Conservation (phyloP, 441 rosid species). For the Gossypium schwendimanii region DNA sequence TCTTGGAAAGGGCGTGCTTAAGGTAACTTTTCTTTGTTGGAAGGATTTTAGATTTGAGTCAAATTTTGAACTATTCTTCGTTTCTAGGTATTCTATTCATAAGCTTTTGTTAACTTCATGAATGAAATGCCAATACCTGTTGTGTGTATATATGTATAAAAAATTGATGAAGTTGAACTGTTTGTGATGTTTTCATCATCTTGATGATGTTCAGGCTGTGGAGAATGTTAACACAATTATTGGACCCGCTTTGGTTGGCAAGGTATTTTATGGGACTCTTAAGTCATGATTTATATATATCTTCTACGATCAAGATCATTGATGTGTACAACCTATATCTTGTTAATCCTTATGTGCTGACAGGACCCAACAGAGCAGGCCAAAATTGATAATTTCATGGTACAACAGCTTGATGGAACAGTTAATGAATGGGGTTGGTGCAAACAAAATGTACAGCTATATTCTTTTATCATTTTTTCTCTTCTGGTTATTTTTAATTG, state of each 20-base stretch:
- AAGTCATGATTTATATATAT: neutral
- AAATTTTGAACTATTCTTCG: neutral
- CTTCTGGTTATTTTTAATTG: neutral
- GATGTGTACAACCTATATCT: neutral
- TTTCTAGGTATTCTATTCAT: neutral
- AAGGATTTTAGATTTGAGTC: neutral
- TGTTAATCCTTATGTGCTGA: neutral
- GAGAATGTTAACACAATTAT: slow-evolving; percentile 31
- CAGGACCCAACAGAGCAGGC: slow-evolving; percentile 38
- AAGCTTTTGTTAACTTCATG: neutral
- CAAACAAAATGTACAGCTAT: slow-evolving; percentile 34
- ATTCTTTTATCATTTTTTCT: neutral
- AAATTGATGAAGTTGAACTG: neutral
- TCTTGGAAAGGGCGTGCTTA: slow-evolving; percentile 43
- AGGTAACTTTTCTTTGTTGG: slow-evolving; percentile 20
- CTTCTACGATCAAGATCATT: neutral
- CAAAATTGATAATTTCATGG: slow-evolving; percentile 36
- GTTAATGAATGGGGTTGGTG: slow-evolving; percentile 45
- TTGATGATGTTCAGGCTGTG: slow-evolving; percentile 26
- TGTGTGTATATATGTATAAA: neutral
- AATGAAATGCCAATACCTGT: neutral
- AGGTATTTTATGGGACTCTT: slow-evolving; percentile 19
- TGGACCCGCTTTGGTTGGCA: slow-evolving; percentile 38
- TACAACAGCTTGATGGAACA: slow-evolving; percentile 43
- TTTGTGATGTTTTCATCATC: slow-evolving; percentile 3